These are phyloP conservation scores for Diaporthe sp. DNA, from an alignment of 2,329 filamentous ascomycete genomes.

Conservation along the genomic window DNA sequence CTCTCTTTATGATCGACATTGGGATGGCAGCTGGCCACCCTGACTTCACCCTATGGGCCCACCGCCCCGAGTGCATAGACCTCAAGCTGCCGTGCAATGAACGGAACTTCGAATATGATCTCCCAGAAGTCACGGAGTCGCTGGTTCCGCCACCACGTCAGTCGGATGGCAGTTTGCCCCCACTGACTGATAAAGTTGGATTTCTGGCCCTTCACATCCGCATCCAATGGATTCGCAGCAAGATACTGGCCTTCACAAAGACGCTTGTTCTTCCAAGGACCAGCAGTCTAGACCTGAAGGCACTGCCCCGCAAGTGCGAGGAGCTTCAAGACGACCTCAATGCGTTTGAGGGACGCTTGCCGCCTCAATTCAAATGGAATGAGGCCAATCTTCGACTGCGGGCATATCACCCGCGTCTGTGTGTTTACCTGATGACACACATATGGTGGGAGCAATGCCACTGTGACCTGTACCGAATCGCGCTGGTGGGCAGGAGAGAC, in stretches of 20 bases:
- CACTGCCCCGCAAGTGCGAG: constrained; percentile 61
- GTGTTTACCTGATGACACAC: constrained; percentile 72
- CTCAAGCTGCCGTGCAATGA: constrained; percentile 65
- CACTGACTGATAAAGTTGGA: constrained; percentile 66
- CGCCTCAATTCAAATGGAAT: constrained; percentile 69
- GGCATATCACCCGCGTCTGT: constrained; percentile 69
- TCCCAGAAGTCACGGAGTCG: constrained; percentile 67
- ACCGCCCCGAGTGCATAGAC: constrained; percentile 56
- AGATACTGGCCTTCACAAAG: constrained; percentile 68
- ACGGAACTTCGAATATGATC: constrained; percentile 68
- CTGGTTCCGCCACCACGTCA: constrained; percentile 59
- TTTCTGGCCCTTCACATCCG: constrained; percentile 70
- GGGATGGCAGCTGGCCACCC: constrained; percentile 61
- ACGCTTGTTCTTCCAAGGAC: constrained; percentile 57
- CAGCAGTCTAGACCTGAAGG: constrained; percentile 54
- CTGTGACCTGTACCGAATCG: constrained; percentile 69
- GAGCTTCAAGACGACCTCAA: constrained; percentile 61
- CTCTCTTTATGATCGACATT: constrained; percentile 62
- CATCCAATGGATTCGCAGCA: constrained; percentile 67
- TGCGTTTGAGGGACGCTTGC: constrained; percentile 66
- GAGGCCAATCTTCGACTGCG: constrained; percentile 68
- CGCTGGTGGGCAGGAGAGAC: constrained; percentile 65
- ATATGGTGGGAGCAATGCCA: constrained; percentile 72
- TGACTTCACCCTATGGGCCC: constrained; percentile 61
- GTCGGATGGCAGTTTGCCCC: constrained; percentile 57